Conservation (phyloP, 805 yeast species). For the Hanseniaspora meyeri region DNA sequence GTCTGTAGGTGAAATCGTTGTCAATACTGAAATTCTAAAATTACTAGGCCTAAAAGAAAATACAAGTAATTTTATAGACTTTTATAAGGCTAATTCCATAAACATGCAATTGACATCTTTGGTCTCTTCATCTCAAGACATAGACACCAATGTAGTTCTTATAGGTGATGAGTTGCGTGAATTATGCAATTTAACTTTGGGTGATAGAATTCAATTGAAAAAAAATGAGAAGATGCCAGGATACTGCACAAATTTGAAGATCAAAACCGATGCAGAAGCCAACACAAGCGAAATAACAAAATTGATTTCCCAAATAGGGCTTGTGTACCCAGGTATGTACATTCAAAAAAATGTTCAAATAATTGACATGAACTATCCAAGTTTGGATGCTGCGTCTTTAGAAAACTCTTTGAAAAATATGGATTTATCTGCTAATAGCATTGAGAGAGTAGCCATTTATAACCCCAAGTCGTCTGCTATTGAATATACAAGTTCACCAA, state of each 20-base stretch:
- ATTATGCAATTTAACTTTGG: slow-evolving; percentile 34
- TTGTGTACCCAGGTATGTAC: slow-evolving; percentile 46
- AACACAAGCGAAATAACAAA: slow-evolving; percentile 31
- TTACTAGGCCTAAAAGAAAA: slow-evolving; percentile 29
- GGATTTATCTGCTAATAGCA: slow-evolving; percentile 28
- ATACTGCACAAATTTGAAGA: slow-evolving; percentile 29
- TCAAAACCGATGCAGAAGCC: slow-evolving; percentile 18
- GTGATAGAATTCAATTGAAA: slow-evolving; percentile 39
- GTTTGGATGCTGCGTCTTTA: slow-evolving; percentile 11
- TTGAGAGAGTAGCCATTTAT: slow-evolving; percentile 37
- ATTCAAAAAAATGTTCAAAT: slow-evolving; percentile 22
- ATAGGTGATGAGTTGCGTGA: slow-evolving; percentile 37
- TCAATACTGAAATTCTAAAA: slow-evolving; percentile 36
- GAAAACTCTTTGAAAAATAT: slow-evolving; percentile 29
- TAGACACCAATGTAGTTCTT: slow-evolving; percentile 32
- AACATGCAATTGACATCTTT: slow-evolving; percentile 35
- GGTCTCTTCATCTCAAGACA: slow-evolving; percentile 29
- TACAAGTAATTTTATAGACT: slow-evolving; percentile 33
- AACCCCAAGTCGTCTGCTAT: slow-evolving; percentile 19
- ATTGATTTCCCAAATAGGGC: slow-evolving; percentile 41
- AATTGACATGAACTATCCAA: slow-evolving; percentile 23
- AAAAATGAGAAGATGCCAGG: slow-evolving; percentile 41
- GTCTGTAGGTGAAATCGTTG: slow-evolving; percentile 28
- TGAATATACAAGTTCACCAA: neutral
- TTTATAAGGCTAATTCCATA: slow-evolving; percentile 33